These are phyloP conservation scores for Botrytis hyacinthi DNA, from an alignment of 2,329 filamentous ascomycete genomes.

Conservation along the genomic window DNA sequence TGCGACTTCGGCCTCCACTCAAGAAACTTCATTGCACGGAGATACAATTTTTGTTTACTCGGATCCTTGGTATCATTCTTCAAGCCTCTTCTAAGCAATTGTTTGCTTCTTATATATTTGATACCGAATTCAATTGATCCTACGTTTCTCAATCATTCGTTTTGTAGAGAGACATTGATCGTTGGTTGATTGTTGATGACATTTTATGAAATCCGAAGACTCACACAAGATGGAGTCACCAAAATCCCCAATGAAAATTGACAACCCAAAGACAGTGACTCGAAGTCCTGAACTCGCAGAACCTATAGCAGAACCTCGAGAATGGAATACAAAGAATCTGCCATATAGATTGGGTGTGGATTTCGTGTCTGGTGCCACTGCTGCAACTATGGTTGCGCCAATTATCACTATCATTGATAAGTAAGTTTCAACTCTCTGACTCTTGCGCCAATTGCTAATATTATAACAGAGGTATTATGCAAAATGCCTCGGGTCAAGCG, in stretches of 20 bases:
- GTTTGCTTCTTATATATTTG: not conserved
- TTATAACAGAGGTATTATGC: conserved; percentile 65
- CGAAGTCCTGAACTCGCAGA: conserved; percentile 21
- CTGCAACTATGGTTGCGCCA: conserved; percentile 75
- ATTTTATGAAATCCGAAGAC: conserved; percentile 4
- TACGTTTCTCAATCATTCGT: not conserved
- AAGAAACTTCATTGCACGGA: conserved; percentile 1
- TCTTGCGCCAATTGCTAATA: conserved; percentile 24
- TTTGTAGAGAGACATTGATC: not conserved
- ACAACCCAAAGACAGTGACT: conserved; percentile 17
- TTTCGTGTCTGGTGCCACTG: conserved; percentile 64
- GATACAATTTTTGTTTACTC: conserved; percentile 2
- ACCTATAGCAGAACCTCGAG: conserved; percentile 25
- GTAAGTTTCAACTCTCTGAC: conserved; percentile 46
- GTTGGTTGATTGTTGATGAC: not conserved
- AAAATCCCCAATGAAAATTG: conserved; percentile 16
- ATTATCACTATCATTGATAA: conserved; percentile 85
- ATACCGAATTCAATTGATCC: not conserved
- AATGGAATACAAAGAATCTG: conserved; percentile 77
- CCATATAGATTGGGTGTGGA: conserved; percentile 66
- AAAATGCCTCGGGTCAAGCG: conserved; percentile 71
- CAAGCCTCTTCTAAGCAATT: conserved; percentile 1
- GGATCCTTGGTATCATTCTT: not conserved
- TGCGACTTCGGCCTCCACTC: conserved; percentile 10
- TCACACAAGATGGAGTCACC: conserved; percentile 10